A percentile compares a stretch with the other conserved stretches of the same genome.
Conservation (phyloP, 2,329 filamentous ascomycete genomes). For the Neofusicoccum cordaticola region DNA sequence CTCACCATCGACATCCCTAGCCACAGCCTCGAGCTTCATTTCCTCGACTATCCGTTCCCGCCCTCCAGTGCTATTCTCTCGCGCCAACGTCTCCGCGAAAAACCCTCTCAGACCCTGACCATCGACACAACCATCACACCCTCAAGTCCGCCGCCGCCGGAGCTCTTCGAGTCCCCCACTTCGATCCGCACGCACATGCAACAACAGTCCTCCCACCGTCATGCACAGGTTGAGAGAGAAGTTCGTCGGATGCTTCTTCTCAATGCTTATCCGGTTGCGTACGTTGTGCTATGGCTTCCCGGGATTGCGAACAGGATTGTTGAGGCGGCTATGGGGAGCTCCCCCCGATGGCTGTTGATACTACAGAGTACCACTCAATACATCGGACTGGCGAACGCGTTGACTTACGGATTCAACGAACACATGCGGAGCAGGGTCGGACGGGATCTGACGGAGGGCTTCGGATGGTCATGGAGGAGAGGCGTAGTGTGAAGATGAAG, state of each 20-base stretch:
- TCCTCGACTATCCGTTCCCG: background rate
- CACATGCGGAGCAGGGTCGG: background rate
- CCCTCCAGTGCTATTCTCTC: background rate
- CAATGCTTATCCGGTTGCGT: conserved; percentile 34
- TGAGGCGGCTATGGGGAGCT: conserved; percentile 21
- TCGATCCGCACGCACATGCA: conserved; percentile 7
- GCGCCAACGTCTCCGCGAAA: background rate
- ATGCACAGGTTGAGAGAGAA: conserved; percentile 23
- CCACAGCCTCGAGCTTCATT: background rate
- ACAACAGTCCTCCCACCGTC: background rate
- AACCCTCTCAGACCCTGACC: conserved; percentile 3
- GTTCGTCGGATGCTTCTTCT: conserved; percentile 30
- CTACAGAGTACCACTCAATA: conserved; percentile 25
- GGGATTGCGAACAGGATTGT: conserved; percentile 28
- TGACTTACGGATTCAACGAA: conserved; percentile 24
- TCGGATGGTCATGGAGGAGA: conserved; percentile 2
- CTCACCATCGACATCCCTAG: background rate
- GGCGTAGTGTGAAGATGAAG: background rate
- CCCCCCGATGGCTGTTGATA: conserved; percentile 17
- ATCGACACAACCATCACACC: background rate
- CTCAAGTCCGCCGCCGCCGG: background rate
- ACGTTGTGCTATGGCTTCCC: conserved; percentile 34
- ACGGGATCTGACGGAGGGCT: background rate
- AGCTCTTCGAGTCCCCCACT: conserved; percentile 5
- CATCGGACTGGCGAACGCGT: conserved; percentile 24